Evolutionary conservation across 2,329 filamentous ascomycete genomes (phyloP), one percentile per base, ranked within the genome.

Genomic region (Aspergillus hiratsukae): DNA sequence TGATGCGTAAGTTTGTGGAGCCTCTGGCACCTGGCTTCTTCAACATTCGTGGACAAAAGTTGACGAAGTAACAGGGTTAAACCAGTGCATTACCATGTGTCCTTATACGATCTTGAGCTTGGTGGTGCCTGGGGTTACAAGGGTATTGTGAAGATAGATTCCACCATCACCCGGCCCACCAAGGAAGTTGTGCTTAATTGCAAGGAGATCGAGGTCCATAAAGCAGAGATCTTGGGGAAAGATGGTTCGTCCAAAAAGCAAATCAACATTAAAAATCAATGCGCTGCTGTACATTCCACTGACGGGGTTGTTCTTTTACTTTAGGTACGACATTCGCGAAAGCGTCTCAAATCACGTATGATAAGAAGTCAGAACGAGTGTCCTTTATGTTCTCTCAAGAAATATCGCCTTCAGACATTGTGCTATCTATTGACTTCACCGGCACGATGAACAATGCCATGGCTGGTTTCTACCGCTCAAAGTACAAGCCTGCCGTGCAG

Each of bases 391-490:
- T 99, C 72, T 76, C 85, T 35, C 80, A 89, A 62, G 86, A 89
- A 67, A 78, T 97, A 35, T 82, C 87, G 19, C 79, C 83, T 31
- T 82, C 87, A 25, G 80, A 86, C 58, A 85, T 89, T 70, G 87
- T 87, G 4, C 75, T 96, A 45, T 79, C 81, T 49, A 83, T 96
- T 69, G 81, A 85, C 21, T 96, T 94, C 69, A 82, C 88, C 66
- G 92, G 90, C 58, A 87, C 82, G 57, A 88, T 96, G 75, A 96
- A 96, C 80, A 90, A 90, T 70, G 84, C 88, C 62, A 96, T 96
- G 91, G 88, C 90, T 57, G 91, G 92, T 43, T 96, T 96, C 80
- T 96, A 94, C 76, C 87, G 91, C 63, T 92, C 90, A 69, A 91
- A 94, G 78, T 99, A 99, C 77, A 96, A 91, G 80, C 90, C 92